Base-by-base conservation (phyloP, 306 rosid species). In the Cicer cuneatum region DNA sequence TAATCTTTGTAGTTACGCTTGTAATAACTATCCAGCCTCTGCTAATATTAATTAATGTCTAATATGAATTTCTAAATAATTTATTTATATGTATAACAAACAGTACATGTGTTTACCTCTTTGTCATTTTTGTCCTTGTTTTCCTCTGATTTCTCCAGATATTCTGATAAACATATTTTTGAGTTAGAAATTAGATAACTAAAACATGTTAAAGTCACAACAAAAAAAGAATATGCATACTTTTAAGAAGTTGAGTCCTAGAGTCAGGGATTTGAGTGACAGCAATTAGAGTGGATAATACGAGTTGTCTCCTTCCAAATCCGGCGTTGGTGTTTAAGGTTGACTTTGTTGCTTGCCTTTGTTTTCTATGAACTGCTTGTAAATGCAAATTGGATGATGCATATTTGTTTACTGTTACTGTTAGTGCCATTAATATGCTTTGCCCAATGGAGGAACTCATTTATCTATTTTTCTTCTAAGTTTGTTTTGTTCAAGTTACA, bases 1-100 rank as follows among this genome's bases (percentile, higher is more conserved):
- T 93, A 91, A 72, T 93, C 97, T 89, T 91, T 93, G 91, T 93
- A 93, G 62, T 91, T 91, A 37, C 96, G 89, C 87, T 82, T 93
- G 92, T 91, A 91, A 69, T 87, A 91, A 83, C 86, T 89, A 11
- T 93, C 96, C 83, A 85, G 38, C 74, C 98, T 89, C 98, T 93
- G 90, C 71, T 7, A n/a, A n/a, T n/a, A n/a, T n/a, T n/a, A n/a
- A n/a, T n/a, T n/a, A n/a, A n/a, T n/a, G n/a, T n/a, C n/a, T n/a
- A n/a, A n/a, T n/a, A n/a, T n/a, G n/a, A n/a, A n/a, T n/a, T n/a
- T n/a, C n/a, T n/a, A n/a, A n/a, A n/a, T n/a, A n/a, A n/a, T n/a
- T n/a, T n/a, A n/a, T n/a, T n/a, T n/a, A n/a, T n/a, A n/a, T n/a
- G n/a, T n/a, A n/a, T n/a, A n/a, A n/a, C n/a, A n/a, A n/a, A n/a